Base-by-base conservation (phyloP, 2,329 filamentous ascomycete species). In the Cladosporium sp. region DNA sequence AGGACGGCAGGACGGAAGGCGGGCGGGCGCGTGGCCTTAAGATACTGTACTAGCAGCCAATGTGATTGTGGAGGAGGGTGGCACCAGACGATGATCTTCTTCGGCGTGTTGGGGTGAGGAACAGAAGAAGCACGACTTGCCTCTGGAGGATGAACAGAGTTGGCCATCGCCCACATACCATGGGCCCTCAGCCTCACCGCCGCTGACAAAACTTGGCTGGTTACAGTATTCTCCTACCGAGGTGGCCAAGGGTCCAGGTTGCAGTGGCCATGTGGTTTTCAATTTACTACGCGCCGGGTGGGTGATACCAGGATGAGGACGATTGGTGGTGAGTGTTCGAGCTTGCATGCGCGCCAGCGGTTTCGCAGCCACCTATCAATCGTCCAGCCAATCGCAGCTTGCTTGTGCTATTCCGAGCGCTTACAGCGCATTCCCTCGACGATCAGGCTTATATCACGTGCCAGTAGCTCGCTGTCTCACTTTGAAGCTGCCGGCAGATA, bases 211-310 rank as follows among this genome's bases (percentile, higher is more conserved):
- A 34, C 48, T 28, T 49, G 43, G 46, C 26, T 30, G 43, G 43
- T 18, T 34, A n/a, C 58, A 34, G 58, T 61, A 61, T 53, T 28
- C 58, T 49, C 43, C 58, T 36, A 46, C 43, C 58, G 58, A 61
- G 56, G 34, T 43, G 43, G 48, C 60, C 60, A 46, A 63, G 60
- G 60, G 60, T 16, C 60, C 48, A 63, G 60, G 60, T 63, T 63
- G 48, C 60, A 28, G 49, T 56, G 60, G 60, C 60, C 60, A 46
- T 56, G 49, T 32, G 49, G 30, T 43, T 21, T 49, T 63, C 60
- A 63, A 63, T 63, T 48, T 56, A 63, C 49, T 63, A 63, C 49
- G 60, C 60, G 60, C 60, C 30, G 43, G 58, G 46, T n/a, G 46
- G 34, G 60, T 63, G 60, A 63, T 46, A 63, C 32, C 30, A 36